phyloP scores from a whole-genome alignment of 1,139 yeast genomes.

The Yamadazyma dendronema region DNA sequence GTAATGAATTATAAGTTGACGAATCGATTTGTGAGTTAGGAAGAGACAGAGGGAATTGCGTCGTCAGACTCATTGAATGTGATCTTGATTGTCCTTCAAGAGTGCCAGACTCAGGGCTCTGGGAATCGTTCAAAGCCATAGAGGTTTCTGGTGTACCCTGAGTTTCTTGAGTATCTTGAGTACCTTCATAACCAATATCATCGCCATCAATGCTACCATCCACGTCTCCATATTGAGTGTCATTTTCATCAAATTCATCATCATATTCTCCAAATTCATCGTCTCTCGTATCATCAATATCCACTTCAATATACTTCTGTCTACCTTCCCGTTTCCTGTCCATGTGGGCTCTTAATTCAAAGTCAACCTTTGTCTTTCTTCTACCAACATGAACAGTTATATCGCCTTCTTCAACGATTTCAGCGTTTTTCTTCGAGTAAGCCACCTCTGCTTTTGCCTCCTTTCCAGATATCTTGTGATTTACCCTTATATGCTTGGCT shows the following conservation, averaged over 20 bases:
- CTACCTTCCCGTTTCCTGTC: conserved; percentile 31
- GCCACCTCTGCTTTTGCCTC: conserved; percentile 61
- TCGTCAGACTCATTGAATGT: neutral
- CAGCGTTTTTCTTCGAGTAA: conserved; percentile 47
- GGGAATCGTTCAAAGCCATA: neutral
- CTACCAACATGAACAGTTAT: conserved; percentile 49
- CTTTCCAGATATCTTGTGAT: conserved; percentile 71
- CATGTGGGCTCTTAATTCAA: conserved; percentile 49
- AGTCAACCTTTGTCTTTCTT: conserved; percentile 48
- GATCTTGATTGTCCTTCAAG: neutral
- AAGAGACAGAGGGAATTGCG: neutral
- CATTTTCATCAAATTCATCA: conserved; percentile 13
- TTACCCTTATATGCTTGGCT: conserved; percentile 87
- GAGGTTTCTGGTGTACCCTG: neutral
- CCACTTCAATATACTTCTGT: conserved; percentile 14
- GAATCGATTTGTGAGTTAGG: neutral
- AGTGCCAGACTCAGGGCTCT: neutral
- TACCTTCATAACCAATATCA: neutral
- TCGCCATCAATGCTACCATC: conserved; percentile 7
- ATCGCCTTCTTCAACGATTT: conserved; percentile 45
- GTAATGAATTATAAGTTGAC: neutral
- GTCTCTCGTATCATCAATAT: conserved; percentile 6
- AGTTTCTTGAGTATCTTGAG: conserved; percentile 2
- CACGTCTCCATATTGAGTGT: neutral
- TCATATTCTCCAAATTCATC: conserved; percentile 10